Evolutionary conservation across 192 early-diverging fungal genomes (phyloP).

Genomic region (Spizellomyces sp.): DNA sequence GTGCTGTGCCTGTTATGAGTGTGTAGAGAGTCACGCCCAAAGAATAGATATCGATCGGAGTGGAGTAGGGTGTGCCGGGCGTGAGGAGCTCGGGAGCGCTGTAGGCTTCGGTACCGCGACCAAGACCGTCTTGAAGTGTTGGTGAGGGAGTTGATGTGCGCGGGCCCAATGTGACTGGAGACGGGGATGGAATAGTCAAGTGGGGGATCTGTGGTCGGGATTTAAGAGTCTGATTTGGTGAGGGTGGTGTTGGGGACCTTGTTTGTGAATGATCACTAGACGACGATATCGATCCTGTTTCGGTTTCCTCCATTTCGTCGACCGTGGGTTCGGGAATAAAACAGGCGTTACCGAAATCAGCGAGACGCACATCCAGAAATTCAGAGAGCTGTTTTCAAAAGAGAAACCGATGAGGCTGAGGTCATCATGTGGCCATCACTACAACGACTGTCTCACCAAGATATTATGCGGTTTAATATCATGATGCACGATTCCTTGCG

Average conservation of each 20-base stretch:
- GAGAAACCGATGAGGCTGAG: no score
- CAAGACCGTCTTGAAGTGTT: slow-evolving; percentile 45
- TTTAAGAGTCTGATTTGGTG: background rate
- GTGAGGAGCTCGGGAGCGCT: slow-evolving; percentile 51
- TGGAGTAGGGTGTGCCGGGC: slow-evolving; percentile 39
- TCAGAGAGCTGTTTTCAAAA: slow-evolving; percentile 41
- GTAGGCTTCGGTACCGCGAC: slow-evolving; percentile 51
- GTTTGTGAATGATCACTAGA: background rate
- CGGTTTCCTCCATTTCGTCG: no score
- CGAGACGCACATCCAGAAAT: slow-evolving; percentile 43
- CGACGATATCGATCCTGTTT: background rate
- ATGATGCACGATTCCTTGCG: slow-evolving; percentile 56
- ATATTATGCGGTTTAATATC: slow-evolving; percentile 66
- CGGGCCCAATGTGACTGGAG: background rate
- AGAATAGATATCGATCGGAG: slow-evolving; percentile 55
- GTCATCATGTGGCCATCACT: background rate
- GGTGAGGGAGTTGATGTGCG: slow-evolving; percentile 23
- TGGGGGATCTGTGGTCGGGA: background rate
- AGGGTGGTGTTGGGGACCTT: background rate
- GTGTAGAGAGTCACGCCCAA: slow-evolving; percentile 51
- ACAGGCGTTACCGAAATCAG: slow-evolving; percentile 61
- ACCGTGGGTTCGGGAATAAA: slow-evolving; percentile 28
- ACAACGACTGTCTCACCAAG: slow-evolving; percentile 38
- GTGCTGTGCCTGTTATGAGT: slow-evolving; percentile 40
- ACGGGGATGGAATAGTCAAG: background rate